These are phyloP conservation scores for Fraxinus paxiana DNA, from an alignment of 305 asterid genomes.

Conservation along the genomic window DNA sequence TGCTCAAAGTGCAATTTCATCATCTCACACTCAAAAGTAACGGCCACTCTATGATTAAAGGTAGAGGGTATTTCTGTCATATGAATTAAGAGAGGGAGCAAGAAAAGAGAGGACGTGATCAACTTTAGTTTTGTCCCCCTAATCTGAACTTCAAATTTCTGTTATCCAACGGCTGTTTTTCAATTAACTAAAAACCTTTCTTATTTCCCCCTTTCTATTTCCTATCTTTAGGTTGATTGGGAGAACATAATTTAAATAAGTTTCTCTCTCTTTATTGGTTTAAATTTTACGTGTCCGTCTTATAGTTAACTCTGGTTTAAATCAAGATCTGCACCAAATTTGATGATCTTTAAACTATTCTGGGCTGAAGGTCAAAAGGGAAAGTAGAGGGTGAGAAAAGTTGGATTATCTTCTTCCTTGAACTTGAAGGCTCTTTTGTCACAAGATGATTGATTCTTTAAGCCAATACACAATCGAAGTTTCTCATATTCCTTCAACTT, in stretches of 20 bases:
- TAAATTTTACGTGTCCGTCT: neutral
- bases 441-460: conserved; percentile 69
- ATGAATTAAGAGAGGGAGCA: conserved; percentile 7
- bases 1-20: conserved; percentile 43
- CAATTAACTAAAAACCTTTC: conserved; percentile 27
- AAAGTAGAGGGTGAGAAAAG: conserved; percentile 42
- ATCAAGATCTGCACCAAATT: conserved; percentile 22
- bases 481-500: conserved; percentile 58
- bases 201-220: conserved; percentile 19
- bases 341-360: conserved; percentile 37
- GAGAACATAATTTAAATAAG: neutral
- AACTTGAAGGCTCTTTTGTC: conserved; percentile 55
- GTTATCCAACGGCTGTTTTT: conserved; percentile 69
- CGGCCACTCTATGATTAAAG: conserved; percentile 34
- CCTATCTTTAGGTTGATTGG: neutral
- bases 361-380: conserved; percentile 31
- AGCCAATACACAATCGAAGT: conserved; percentile 33
- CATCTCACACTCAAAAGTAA: conserved; percentile 33
- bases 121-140: conserved; percentile 30
- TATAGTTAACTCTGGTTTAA: conserved; percentile 32
- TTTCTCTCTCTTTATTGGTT: neutral
- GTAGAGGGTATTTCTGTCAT: conserved; percentile 40
- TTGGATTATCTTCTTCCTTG: conserved; percentile 72
- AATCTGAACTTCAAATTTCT: conserved; percentile 44
- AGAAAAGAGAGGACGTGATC: conserved; percentile 21